Conservation (phyloP, 2,329 filamentous ascomycete genomes). For the Zopfia rhizophila region DNA sequence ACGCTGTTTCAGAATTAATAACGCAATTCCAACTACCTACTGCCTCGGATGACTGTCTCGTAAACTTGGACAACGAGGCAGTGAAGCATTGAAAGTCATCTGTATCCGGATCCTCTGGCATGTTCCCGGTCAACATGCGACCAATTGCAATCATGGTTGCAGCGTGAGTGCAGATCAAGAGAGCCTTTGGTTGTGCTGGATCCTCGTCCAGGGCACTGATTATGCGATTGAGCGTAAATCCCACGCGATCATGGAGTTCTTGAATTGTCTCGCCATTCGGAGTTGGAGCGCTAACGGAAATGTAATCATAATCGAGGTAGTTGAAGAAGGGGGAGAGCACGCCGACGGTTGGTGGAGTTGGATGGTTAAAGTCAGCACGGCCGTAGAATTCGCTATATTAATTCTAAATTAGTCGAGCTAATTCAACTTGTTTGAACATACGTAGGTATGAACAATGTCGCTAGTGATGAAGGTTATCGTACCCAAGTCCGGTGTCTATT, state of each 20-base stretch:
- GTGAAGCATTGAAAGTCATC: conserved; percentile 90
- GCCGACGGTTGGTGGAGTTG: conserved; percentile 73
- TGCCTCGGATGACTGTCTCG: conserved; percentile 61
- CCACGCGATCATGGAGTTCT: conserved; percentile 82
- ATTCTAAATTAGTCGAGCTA: background rate
- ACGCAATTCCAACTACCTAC: conserved; percentile 83
- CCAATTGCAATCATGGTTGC: conserved; percentile 89
- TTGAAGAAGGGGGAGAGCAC: conserved; percentile 75
- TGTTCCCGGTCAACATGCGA: conserved; percentile 78
- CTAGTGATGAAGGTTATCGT: conserved; percentile 20
- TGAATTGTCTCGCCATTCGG: conserved; percentile 80
- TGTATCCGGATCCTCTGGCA: conserved; percentile 75
- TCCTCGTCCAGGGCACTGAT: conserved; percentile 76
- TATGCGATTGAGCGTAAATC: conserved; percentile 74
- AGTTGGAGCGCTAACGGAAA: conserved; percentile 73
- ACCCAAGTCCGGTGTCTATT: conserved; percentile 65
- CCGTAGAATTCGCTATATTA: conserved; percentile 88
- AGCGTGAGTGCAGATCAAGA: conserved; percentile 89
- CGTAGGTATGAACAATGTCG: background rate
- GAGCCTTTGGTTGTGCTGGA: conserved; percentile 70
- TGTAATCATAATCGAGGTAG: conserved; percentile 66
- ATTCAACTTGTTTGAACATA: background rate
- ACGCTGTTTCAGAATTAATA: conserved; percentile 85
- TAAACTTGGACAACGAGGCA: conserved; percentile 79
- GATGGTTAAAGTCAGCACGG: conserved; percentile 84